Evolutionary conservation across 768 basidiomycete genomes (phyloP).

Genomic region (Lactarius tabidus): DNA sequence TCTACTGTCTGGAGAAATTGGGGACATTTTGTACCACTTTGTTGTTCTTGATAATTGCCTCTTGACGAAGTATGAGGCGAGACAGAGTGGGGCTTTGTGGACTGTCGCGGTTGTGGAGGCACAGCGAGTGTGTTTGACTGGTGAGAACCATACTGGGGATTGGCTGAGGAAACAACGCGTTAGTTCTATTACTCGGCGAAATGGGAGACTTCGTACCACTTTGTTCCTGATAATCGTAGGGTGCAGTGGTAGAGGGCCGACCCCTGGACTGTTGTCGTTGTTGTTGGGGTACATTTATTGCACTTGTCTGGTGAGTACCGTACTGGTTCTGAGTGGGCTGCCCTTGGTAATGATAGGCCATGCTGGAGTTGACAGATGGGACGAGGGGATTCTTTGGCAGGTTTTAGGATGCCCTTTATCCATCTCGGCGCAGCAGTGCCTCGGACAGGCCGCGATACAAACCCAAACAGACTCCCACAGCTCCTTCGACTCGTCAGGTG

Average conservation of each 20-base stretch:
- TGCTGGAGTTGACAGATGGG: not conserved
- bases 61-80: no score
- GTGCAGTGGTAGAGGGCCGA: no score
- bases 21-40: no score
- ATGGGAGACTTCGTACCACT: not conserved
- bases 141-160: no score
- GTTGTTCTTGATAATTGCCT: no score
- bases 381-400: not conserved
- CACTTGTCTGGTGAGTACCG: not conserved
- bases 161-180: not conserved
- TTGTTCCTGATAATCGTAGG: not conserved
- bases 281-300: no score
- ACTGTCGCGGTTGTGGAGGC: no score
- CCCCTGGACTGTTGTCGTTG: no score
- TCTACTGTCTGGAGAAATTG: no score
- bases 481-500: not conserved
- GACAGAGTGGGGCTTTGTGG: no score
- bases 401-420: not conserved
- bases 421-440: not conserved
- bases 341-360: not conserved
- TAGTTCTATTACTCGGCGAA: not conserved
- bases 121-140: no score
- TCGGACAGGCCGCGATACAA: not conserved
- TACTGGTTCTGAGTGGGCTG: not conserved
- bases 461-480: constrained; percentile 12